Evolutionary conservation across 768 basidiomycete species (phyloP), one percentile per base, ranked within the genome.

Genomic region (Amanita muscaria): DNA sequence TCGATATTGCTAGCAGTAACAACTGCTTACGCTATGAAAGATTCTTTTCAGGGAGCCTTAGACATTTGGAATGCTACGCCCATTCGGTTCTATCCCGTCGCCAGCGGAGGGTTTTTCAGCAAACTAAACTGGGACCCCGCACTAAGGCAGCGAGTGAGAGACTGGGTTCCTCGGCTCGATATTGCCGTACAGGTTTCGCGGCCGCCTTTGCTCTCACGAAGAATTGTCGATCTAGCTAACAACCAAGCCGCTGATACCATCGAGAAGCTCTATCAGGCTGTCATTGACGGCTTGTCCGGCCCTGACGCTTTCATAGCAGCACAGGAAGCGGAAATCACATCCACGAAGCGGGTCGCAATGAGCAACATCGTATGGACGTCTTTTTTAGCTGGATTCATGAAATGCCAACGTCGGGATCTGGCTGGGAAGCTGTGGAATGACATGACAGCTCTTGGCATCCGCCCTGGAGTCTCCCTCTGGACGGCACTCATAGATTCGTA

Each of bases 371-470:
- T 67, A 22, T 88, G 86, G 84, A 69, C 72, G 0, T 67, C 75
- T 2, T 81, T 90, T 53, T 60, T 91, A 41, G 68, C 70, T 1
- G 77, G 72, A 11, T 87, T 88, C 51, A 61, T 88, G 32, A 70
- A 67, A 44, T 68, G 71, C 49, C 66, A 72, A 29, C 64, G 73
- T 23, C 64, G 65, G 33, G 79, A 83, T 41, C 60, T 80, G 16
- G 86, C 80, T 3, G 73, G 71, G 34, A 62, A 64, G 18, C 56
- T 88, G 4, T 89, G 88, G 88, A 66, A 73, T 27, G 85, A 88
- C 56, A 73, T 87, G 64, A 42, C 64, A 14, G 52, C 59, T 29
- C 61, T 70, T 16, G 70, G 69, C 1, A 58, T 83, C 29, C 59
- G 47, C 29, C 79, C 80, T n/a, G 71, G 71, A 1, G 60, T 74